These are phyloP conservation scores for Hymenoscyphus salicellus DNA, from an alignment of 2,329 filamentous ascomycete genomes.

Conservation along the genomic window DNA sequence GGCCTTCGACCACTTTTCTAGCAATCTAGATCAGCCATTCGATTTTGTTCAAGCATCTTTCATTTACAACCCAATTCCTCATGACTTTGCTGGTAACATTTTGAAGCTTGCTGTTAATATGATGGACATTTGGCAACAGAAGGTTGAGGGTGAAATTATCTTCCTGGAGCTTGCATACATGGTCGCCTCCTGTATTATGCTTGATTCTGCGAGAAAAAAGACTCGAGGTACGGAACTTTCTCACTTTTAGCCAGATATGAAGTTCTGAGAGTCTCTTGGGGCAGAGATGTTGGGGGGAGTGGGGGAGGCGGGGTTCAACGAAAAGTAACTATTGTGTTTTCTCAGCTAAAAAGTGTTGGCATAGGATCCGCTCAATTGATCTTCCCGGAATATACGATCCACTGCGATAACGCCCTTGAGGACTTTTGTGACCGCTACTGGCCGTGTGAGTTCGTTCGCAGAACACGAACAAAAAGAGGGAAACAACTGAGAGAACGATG, in stretches of 20 bases:
- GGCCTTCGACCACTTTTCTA: conserved; percentile 16
- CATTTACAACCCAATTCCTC: conserved; percentile 12
- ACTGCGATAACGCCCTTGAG: conserved; percentile 9
- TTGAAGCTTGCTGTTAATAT: conserved; percentile 15
- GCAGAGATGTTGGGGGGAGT: too few species aligned
- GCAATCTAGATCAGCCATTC: conserved; percentile 10
- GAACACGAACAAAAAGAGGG: too few species aligned
- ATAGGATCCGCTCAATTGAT: conserved; percentile 13
- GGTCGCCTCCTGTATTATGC: conserved; percentile 17
- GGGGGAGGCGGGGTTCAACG: too few species aligned
- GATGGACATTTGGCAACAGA: background rate
- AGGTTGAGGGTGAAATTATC: conserved; percentile 1
- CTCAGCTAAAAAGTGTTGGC: background rate
- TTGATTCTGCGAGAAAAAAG: conserved; percentile 11
- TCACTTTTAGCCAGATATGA: too few species aligned
- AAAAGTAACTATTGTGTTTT: background rate
- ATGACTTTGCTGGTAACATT: conserved; percentile 17
- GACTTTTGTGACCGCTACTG: conserved; percentile 13
- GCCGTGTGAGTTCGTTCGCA: conserved; percentile 14
- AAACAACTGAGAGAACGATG: too few species aligned
- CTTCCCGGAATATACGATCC: conserved; percentile 12
- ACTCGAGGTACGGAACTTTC: conserved; percentile 8
- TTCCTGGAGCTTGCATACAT: conserved; percentile 11
- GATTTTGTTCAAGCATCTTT: conserved; percentile 16
- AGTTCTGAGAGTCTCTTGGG: too few species aligned